Evolutionary conservation across 2,329 filamentous ascomycete species (phyloP).

Genomic region (Arthrobotrys megalospora): DNA sequence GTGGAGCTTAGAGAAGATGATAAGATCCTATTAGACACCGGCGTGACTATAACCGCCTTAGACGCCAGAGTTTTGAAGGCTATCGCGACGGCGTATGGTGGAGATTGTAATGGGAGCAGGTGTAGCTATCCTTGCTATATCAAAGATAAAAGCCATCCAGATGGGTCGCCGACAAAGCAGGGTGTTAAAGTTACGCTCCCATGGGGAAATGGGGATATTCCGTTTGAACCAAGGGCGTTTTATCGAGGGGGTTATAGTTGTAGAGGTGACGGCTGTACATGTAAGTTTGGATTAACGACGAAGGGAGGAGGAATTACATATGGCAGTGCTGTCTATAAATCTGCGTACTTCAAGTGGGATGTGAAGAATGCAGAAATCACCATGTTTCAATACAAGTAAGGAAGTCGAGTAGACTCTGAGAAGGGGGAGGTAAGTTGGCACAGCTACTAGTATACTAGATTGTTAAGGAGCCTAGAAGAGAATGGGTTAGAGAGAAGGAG

Average conservation of each 20-base stretch:
- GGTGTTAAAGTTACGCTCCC: slow-evolving; percentile 29
- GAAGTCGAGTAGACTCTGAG: background rate
- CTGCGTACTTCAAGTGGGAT: slow-evolving; percentile 42
- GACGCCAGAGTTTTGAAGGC: background rate
- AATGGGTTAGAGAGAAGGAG: no score
- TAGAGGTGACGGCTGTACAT: slow-evolving; percentile 7
- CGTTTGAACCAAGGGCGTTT: slow-evolving; percentile 27
- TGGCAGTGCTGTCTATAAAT: slow-evolving; percentile 34
- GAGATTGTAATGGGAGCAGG: slow-evolving; percentile 7
- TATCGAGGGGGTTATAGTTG: slow-evolving; percentile 21
- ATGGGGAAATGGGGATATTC: slow-evolving; percentile 9
- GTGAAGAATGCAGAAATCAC: slow-evolving; percentile 34
- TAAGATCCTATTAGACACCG: slow-evolving; percentile 32
- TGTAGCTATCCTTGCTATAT: slow-evolving; percentile 33
- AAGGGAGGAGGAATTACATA: slow-evolving; percentile 8
- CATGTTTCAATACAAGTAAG: slow-evolving; percentile 25
- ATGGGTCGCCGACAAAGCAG: slow-evolving; percentile 12
- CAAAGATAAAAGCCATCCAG: slow-evolving; percentile 1
- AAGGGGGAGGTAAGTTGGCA: no score
- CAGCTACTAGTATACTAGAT: no score
- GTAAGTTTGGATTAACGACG: slow-evolving; percentile 33
- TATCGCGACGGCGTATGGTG: slow-evolving; percentile 22
- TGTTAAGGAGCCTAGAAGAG: no score
- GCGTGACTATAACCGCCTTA: slow-evolving; percentile 7
- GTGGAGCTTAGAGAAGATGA: background rate